Evolutionary conservation across 2,329 filamentous ascomycete genomes (phyloP).

Genomic region (Xylaria sp.): DNA sequence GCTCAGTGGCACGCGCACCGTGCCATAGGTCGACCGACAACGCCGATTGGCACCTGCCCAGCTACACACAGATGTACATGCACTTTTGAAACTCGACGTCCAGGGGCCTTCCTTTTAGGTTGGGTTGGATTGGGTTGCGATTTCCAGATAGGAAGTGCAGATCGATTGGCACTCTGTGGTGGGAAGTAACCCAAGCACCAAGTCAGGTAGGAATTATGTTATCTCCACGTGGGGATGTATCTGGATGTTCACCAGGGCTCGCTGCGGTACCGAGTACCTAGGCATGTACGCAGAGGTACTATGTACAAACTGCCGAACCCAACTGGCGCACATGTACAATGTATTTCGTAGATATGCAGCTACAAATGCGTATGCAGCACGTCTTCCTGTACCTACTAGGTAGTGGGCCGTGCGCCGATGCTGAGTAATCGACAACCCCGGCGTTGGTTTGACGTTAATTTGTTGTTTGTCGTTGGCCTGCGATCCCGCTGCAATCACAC

Average conservation of each 20-base stretch:
- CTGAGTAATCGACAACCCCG: neutral
- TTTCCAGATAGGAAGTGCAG: neutral
- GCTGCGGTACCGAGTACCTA: neutral
- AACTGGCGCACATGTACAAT: neutral
- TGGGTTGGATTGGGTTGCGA: neutral
- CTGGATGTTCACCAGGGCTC: neutral
- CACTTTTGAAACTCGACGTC: neutral
- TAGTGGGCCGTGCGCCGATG: neutral
- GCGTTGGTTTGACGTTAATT: neutral
- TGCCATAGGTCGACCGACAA: too few relatives aligned
- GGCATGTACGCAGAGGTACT: neutral
- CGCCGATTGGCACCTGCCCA: neutral
- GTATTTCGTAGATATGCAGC: too few relatives aligned
- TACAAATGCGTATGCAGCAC: too few relatives aligned
- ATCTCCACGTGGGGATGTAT: neutral
- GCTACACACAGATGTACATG: neutral
- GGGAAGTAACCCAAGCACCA: neutral
- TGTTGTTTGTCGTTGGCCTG: too few relatives aligned
- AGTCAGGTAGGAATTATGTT: neutral
- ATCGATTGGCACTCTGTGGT: neutral
- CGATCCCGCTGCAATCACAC: too few relatives aligned
- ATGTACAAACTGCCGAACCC: neutral
- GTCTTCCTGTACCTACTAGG: too few relatives aligned
- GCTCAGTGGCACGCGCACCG: neutral
- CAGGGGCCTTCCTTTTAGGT: neutral